Conservation (phyloP, 257 asterid species). For the Capsicum baccatum region DNA sequence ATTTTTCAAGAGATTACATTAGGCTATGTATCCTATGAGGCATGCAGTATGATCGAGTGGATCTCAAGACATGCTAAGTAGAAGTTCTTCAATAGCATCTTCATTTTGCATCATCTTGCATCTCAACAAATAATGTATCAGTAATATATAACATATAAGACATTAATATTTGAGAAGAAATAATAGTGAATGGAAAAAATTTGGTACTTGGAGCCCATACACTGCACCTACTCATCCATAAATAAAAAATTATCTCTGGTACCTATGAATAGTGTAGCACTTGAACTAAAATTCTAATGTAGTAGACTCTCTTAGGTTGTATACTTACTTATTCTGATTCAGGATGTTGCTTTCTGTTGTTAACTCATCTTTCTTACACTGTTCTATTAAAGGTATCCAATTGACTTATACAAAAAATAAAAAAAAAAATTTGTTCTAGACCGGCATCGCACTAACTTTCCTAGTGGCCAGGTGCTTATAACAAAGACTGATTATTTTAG, state of each 20-base stretch:
- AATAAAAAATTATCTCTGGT: background rate
- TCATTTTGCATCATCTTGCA: too few relatives aligned
- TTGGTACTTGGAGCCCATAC: background rate
- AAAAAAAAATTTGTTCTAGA: slow-evolving; percentile 80
- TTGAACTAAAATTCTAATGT: background rate
- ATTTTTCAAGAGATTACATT: background rate
- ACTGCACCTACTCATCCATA: background rate
- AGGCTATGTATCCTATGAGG: background rate
- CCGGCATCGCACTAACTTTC: slow-evolving; percentile 88
- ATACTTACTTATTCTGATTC: background rate
- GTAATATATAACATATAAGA: background rate
- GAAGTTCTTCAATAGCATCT: background rate
- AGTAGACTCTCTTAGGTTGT: background rate
- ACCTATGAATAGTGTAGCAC: background rate
- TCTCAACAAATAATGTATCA: background rate
- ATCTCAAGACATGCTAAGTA: background rate
- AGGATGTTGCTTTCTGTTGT: slow-evolving; percentile 4
- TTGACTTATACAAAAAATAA: slow-evolving; percentile 73
- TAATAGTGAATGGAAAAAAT: background rate
- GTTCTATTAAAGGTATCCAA: slow-evolving; percentile 71
- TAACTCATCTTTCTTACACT: slow-evolving; percentile 14
- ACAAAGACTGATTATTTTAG: slow-evolving; percentile 19
- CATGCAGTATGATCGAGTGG: background rate
- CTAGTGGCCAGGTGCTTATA: slow-evolving; percentile 74
- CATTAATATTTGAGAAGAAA: background rate